A percentile compares a stretch with the other conserved stretches of the same genome.
phyloP scores from a whole-genome alignment of 257 asterid genomes.

The Petrea volubilis region DNA sequence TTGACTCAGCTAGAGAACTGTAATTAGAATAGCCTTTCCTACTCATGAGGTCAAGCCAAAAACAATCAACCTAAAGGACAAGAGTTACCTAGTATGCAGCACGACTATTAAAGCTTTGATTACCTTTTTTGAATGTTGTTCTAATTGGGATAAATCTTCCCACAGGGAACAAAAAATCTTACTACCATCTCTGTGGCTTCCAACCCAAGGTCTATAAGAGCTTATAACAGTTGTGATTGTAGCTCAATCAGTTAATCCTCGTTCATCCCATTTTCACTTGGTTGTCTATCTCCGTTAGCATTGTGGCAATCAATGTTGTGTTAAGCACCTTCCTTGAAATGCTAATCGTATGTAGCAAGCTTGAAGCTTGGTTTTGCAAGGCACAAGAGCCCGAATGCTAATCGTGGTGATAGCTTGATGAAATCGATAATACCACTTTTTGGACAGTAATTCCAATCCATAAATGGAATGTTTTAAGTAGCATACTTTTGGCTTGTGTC shows the following conservation, averaged over 20 bases:
- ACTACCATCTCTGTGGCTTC: background rate
- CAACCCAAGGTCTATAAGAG: background rate
- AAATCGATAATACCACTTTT: too few species aligned
- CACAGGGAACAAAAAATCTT: background rate
- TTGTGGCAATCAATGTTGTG: background rate
- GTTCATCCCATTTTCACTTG: constrained; percentile 10
- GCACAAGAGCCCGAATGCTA: too few species aligned
- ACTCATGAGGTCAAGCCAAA: background rate
- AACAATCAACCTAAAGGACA: constrained; percentile 1
- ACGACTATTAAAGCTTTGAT: background rate
- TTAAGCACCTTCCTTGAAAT: too few species aligned
- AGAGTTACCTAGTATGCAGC: background rate
- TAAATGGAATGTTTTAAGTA: background rate
- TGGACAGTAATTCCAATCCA: too few species aligned
- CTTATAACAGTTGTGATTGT: background rate
- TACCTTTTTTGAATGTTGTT: background rate
- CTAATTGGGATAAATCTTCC: background rate
- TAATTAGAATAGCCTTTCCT: background rate
- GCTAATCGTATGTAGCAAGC: too few species aligned
- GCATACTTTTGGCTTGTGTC: too few species aligned
- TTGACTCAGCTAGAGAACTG: too few species aligned
- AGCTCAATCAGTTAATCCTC: constrained; percentile 1
- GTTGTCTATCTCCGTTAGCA: background rate
- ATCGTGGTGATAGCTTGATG: too few species aligned
- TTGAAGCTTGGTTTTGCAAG: too few species aligned